Evolutionary conservation across 1,139 yeast species (phyloP), one percentile per base, ranked within the genome.

Genomic region (Candida smagusa): DNA sequence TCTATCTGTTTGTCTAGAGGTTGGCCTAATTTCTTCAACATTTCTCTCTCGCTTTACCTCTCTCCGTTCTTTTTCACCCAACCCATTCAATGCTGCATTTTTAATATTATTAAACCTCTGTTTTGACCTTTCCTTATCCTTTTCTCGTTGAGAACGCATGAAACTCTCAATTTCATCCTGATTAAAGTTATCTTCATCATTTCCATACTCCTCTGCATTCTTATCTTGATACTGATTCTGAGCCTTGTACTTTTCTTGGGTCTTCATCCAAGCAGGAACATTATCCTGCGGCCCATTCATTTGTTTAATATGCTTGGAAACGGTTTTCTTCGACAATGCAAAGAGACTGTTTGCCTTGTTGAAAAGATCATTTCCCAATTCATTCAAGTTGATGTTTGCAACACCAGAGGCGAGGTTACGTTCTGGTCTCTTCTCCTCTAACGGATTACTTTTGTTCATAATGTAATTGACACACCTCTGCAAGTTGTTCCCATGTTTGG

Each of bases 231-330:
- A 52, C 7, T 54, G 52, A 3, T 55, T 69, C 2, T 61, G 63
- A n/a, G 54, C 53, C 41, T 72, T 76, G 53, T 77, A 74, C 50
- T 54, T 68, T 33, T 61, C 70, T 51, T 75, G 81, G 44, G 77
- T 73, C 41, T 68, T 72, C 92, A 87, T 83, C 96, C 96, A 87
- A 3, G 84, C 80, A 0, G 96, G 96, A 43, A 74, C 62, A 12
- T 12, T 8, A 9, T 19, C 27, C 9, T 28, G 16, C 7, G 34
- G 30, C 6, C 28, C 31, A 77, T 50, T 76, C 77, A 40, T 80
- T n/a, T 36, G 34, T 12, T 40, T 38, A 31, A 84, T 65, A 30
- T 86, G 85, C 49, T 80, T 79, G 48, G 79, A 74, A 5, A 85
- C 69, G 23, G 81, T 79, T 42, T 79, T 68, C 42, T 74, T 72